Evolutionary conservation across 2,329 filamentous ascomycete species (phyloP), one percentile per base, ranked within the genome.

Genomic region (Chrysosporium queenslandicum): DNA sequence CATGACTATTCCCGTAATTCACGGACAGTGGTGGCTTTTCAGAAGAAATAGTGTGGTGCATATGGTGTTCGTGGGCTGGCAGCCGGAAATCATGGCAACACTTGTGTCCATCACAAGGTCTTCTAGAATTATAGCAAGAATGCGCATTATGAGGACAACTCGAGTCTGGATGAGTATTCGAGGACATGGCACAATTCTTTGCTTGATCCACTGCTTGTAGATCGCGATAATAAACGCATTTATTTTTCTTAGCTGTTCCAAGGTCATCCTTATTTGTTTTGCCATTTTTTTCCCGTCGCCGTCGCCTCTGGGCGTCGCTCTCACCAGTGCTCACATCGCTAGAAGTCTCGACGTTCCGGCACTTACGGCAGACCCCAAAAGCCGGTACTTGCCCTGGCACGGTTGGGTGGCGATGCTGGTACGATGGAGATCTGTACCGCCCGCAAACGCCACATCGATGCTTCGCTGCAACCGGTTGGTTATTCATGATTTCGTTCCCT

Each of bases 371-470:
- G 21, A 55, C 53, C 25, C 32, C 30, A 23, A 46, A 12, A 11
- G 36, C 23, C 4, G 51, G 32, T 6, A 25, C 7, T 29, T 43
- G 47, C 12, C 53, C 53, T 11, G 43, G 20, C 8, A 45, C 14
- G 6, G 53, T 46, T 11, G 50, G 53, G 45, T 53, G 50, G 16
- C 49, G 50, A 32, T 46, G 41, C 6, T 54, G 53, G 34, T 53
- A 57, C 1, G 55, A 52, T 16, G 53, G 46, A 5, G 53, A 55
- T 9, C 53, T 52, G 36, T 53, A 55, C 30, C 53, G 50, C 29
- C 55, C 55, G 43, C 55, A 57, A 9, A 48, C 18, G 16, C 39
- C 37, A 39, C 55, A 57, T 41, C 46, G 30, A 53, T 55, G 50
- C 25, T 42, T 51, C n/a, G 47, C 41, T 41, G 55, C 55, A 14